A percentile compares a stretch with the other conserved stretches of the same genome.
Conservation (phyloP, 2,329 filamentous ascomycete genomes). For the Neonectria magnoliae region DNA sequence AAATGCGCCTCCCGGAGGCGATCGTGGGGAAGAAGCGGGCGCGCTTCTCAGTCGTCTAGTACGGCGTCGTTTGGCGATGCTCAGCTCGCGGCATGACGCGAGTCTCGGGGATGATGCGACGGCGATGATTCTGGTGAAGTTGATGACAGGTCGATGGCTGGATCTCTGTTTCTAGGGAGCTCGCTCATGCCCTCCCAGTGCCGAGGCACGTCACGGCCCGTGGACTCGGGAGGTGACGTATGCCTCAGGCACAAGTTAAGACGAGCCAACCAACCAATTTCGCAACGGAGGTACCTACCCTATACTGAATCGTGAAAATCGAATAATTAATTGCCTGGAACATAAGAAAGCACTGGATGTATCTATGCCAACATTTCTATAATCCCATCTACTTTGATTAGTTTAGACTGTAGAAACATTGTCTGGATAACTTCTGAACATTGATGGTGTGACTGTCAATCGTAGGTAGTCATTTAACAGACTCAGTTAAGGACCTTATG, state of each 20-base stretch:
- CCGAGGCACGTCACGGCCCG: conserved; percentile 41
- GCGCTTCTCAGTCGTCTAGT: conserved; percentile 23
- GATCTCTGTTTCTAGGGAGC: conserved; percentile 11
- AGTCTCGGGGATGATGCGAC: conserved; percentile 4
- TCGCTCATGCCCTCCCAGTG: conserved; percentile 24
- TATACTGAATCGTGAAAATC: neutral
- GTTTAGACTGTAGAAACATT: no score
- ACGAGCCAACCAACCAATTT: conserved; percentile 9
- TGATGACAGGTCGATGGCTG: conserved; percentile 26
- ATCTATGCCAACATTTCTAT: no score
- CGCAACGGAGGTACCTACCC: neutral
- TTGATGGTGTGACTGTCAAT: no score
- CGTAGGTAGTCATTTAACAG: no score
- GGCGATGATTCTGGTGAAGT: conserved; percentile 20
- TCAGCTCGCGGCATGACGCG: conserved; percentile 17
- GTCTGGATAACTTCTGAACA: no score
- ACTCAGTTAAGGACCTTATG: no score
- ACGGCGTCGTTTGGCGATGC: conserved; percentile 2
- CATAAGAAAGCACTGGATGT: no score
- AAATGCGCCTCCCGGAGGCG: conserved; percentile 4
- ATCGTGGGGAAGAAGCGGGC: conserved; percentile 7
- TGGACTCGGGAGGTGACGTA: conserved; percentile 31
- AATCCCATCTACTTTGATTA: no score
- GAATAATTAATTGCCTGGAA: neutral
- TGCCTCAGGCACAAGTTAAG: conserved; percentile 36